Percentiles rank a stretch among this genome's conserved stretches.
Evolutionary conservation across 2,329 filamentous ascomycete species (phyloP).

Genomic region (Nigrospora osmanthi): DNA sequence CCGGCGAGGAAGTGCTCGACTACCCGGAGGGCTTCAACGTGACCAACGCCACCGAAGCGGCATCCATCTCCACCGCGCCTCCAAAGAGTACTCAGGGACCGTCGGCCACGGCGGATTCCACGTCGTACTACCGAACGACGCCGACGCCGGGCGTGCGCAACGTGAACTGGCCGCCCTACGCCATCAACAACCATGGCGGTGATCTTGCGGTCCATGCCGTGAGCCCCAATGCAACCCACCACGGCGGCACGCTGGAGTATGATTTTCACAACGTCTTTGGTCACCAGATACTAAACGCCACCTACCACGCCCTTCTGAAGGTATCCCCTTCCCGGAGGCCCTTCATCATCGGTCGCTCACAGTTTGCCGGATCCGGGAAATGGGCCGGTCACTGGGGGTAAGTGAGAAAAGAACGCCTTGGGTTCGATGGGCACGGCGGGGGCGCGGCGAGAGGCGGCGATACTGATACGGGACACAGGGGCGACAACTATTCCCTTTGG

Average conservation of each 20-base stretch:
- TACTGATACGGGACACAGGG: constrained; percentile 27
- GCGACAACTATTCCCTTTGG: constrained; percentile 66
- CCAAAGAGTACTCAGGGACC: constrained; percentile 16
- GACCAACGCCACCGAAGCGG: constrained; percentile 61
- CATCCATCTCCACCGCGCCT: constrained; percentile 43
- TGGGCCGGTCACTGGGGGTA: constrained; percentile 71
- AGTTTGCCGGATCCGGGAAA: constrained; percentile 69
- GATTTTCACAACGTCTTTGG: constrained; percentile 79
- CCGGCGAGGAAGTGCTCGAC: constrained; percentile 47
- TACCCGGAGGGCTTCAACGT: constrained; percentile 65
- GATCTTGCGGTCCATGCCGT: constrained; percentile 67
- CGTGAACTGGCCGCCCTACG: constrained; percentile 68
- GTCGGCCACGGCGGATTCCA: constrained; percentile 23
- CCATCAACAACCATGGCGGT: constrained; percentile 65
- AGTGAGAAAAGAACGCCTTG: constrained; percentile 8
- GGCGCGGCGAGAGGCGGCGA: not conserved
- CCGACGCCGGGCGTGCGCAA: constrained; percentile 58
- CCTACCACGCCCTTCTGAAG: constrained; percentile 60
- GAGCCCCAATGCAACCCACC: constrained; percentile 69
- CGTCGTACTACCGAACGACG: constrained; percentile 46
- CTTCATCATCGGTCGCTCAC: constrained; percentile 77
- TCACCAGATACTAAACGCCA: constrained; percentile 68
- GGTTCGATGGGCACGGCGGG: not conserved
- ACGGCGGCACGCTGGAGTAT: constrained; percentile 67
- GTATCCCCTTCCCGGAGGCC: constrained; percentile 64